These are phyloP conservation scores for Paraphoma sp. DNA, from an alignment of 2,329 filamentous ascomycete species.

Conservation along the genomic window DNA sequence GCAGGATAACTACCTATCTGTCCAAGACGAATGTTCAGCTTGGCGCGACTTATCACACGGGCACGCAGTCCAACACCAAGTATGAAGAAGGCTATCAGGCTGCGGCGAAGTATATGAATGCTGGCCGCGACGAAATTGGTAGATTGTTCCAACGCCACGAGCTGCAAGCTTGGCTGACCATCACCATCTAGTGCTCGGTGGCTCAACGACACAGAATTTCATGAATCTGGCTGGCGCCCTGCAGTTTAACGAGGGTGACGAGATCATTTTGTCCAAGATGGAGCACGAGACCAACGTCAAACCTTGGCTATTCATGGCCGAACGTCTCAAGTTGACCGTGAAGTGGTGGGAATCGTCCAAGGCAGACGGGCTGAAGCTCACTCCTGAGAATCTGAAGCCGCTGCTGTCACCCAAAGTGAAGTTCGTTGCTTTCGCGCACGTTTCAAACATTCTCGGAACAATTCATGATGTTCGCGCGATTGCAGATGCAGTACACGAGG, in stretches of 20 bases:
- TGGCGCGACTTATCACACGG: constrained; percentile 71
- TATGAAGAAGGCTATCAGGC: constrained; percentile 68
- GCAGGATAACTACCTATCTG: constrained; percentile 69
- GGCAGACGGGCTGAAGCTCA: constrained; percentile 63
- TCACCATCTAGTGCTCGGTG: constrained; percentile 64
- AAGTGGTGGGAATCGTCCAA: constrained; percentile 70
- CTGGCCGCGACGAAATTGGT: constrained; percentile 70
- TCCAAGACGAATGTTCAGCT: constrained; percentile 75
- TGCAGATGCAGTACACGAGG: constrained; percentile 57
- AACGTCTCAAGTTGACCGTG: constrained; percentile 64
- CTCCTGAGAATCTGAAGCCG: constrained; percentile 61
- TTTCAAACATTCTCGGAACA: constrained; percentile 75
- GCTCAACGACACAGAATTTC: constrained; percentile 78
- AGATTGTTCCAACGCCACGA: background rate
- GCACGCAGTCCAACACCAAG: constrained; percentile 64
- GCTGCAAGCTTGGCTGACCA: background rate
- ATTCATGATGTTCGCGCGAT: constrained; percentile 70
- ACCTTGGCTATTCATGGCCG: constrained; percentile 74
- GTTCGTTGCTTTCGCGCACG: constrained; percentile 76
- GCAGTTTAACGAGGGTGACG: constrained; percentile 56
- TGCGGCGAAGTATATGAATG: constrained; percentile 75
- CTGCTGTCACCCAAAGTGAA: constrained; percentile 70
- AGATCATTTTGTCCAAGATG: constrained; percentile 73
- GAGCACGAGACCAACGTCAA: constrained; percentile 82
- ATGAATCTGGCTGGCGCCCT: constrained; percentile 65